Percentiles rank a stretch among this genome's conserved stretches.
These are phyloP conservation scores for Solanum ossicruentum DNA, from an alignment of 257 asterid species.

Conservation along the genomic window DNA sequence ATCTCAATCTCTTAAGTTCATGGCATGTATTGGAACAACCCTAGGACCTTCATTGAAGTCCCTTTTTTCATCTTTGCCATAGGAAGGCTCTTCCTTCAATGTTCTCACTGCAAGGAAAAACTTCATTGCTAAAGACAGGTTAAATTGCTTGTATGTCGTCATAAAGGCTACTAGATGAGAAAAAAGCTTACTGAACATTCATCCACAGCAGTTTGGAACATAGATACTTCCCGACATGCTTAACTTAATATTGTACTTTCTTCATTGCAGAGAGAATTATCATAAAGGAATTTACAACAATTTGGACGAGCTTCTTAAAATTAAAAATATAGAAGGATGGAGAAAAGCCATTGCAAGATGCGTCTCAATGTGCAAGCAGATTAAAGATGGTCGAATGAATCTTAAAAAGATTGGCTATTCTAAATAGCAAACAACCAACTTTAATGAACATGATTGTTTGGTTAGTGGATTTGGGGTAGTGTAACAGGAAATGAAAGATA, in stretches of 20 bases:
- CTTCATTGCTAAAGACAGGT: not conserved
- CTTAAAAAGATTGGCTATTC: too few relatives aligned
- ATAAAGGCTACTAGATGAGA: not conserved
- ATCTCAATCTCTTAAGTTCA: not conserved
- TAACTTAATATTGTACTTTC: not conserved
- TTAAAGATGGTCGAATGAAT: not conserved
- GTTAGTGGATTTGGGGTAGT: too few relatives aligned
- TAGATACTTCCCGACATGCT: not conserved
- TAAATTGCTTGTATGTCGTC: not conserved
- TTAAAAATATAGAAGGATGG: not conserved
- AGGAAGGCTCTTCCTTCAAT: not conserved
- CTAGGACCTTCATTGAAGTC: not conserved
- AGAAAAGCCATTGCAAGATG: not conserved
- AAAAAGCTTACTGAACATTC: not conserved
- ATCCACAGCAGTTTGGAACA: not conserved
- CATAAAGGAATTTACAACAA: not conserved
- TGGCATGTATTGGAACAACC: not conserved
- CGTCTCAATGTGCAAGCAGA: not conserved
- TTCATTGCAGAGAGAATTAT: not conserved
- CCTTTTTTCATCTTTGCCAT: not conserved
- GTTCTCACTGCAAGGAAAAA: not conserved
- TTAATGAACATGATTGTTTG: too few relatives aligned
- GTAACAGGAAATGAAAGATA: not conserved
- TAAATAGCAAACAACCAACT: too few relatives aligned
- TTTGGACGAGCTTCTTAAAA: not conserved